Percentiles rank a stretch among this genome's conserved stretches.
Evolutionary conservation across 2,329 filamentous ascomycete genomes (phyloP).

Genomic region (Dactylellina sp.): DNA sequence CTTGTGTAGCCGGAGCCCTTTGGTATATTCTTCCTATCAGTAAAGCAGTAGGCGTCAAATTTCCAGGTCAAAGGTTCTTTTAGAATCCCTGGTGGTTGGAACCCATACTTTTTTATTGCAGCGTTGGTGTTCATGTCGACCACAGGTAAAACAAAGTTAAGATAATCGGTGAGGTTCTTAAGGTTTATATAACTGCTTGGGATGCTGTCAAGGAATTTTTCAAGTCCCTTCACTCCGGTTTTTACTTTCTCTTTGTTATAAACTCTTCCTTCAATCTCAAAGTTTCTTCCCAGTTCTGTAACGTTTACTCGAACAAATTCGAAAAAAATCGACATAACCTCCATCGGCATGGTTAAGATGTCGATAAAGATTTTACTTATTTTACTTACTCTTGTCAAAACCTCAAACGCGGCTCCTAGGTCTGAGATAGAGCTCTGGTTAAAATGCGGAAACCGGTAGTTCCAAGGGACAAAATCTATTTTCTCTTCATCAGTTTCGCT

Average conservation of each 20-base stretch:
- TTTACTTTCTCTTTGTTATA: no score
- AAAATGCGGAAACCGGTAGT: slow-evolving; percentile 10
- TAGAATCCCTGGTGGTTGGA: not conserved
- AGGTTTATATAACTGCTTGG: no score
- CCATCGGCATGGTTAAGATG: no score
- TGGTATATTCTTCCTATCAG: not conserved
- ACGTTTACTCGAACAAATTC: no score
- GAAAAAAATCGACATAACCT: no score
- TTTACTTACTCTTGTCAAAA: not conserved
- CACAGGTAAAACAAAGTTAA: not conserved
- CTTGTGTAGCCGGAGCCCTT: not conserved
- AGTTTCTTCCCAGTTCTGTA: no score
- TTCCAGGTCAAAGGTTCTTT: not conserved
- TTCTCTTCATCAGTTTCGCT: not conserved
- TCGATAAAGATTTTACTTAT: not conserved
- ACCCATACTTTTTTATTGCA: not conserved
- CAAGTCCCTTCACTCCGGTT: no score
- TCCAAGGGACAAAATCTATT: not conserved
- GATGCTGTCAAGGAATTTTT: no score
- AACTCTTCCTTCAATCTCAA: no score
- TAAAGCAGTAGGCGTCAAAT: slow-evolving; percentile 5
- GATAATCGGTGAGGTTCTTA: no score
- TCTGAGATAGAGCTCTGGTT: not conserved
- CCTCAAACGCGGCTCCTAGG: not conserved
- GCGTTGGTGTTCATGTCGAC: not conserved